Base-by-base conservation (phyloP, 2,329 filamentous ascomycete species). In the Aaosphaeria pasadenensis region DNA sequence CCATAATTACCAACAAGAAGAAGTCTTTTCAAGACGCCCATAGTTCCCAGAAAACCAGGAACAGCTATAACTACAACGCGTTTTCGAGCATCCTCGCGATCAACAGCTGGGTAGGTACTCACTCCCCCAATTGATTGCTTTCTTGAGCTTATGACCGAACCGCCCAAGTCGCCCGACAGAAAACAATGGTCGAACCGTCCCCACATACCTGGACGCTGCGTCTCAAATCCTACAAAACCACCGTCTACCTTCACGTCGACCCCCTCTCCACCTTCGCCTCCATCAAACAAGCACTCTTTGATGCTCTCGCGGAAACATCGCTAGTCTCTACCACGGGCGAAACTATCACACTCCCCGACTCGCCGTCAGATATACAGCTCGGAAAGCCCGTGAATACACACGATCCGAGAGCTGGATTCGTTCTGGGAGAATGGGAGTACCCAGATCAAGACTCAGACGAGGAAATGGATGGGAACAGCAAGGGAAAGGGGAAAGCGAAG, bases 171-270 rank as follows among this genome's bases (percentile, higher is more conserved):
- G 17, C 17, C 17, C 17, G 17, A 24, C 17, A 24, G 17, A 24
- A 24, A 24, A 24, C 17, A 24, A 24, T 24, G 17, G 47, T 58
- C 4, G 30, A 47, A 48, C 4, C 63, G 3, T 52, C 56, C 5
- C 58, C 67, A 4, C 52, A 52, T 48, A 64, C 66, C 13, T 69
- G 65, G 65, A 77, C 74, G 1, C 66, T 78, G 30, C 74, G 74
- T 49, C 70, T 78, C 56, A 78, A 78, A 55, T 62, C 71, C 45
- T 60, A 70, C 58, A 72, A 69, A 42, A 74, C 69, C 31, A 78
- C 76, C 32, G 58, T 78, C 51, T 59, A 78, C 39, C 67, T 79
- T 0, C 73, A 77, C 61, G 62, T 70, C 55, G 69, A 75, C 44
- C 73, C 73, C 0, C 64, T 76, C 5, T 58, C 70, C 46, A 64